These are phyloP conservation scores for Penicillium ucsense DNA, from an alignment of 495 filamentous ascomycete genomes.

Conservation along the genomic window DNA sequence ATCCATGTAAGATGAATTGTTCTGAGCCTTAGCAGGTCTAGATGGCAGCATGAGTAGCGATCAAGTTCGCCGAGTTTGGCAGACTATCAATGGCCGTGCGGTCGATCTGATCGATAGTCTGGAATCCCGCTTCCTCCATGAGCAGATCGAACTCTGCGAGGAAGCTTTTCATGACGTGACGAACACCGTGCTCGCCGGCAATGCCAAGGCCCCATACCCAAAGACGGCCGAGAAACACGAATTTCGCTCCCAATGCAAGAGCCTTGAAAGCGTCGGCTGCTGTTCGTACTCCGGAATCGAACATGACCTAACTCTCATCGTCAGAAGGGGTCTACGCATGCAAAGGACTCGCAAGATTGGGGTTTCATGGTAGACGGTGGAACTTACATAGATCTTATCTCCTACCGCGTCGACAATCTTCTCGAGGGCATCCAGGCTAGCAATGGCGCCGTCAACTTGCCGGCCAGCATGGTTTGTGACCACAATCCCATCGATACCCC, in stretches of 20 bases:
- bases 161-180: constrained; percentile 55
- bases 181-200: constrained; percentile 47
- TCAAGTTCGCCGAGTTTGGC: constrained; percentile 1
- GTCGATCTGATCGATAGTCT: constrained; percentile 6
- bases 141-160: constrained; percentile 59
- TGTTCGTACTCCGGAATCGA: constrained; percentile 50
- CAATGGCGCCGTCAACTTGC: constrained; percentile 53
- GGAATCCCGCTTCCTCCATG: constrained; percentile 54
- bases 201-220: constrained; percentile 55
- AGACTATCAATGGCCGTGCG: constrained; percentile 8
- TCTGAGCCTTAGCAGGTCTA: not conserved
- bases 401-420: constrained; percentile 46
- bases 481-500: constrained; percentile 55
- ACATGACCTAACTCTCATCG: constrained; percentile 33
- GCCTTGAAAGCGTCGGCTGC: constrained; percentile 54
- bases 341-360: no score
- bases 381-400: constrained; percentile 31
- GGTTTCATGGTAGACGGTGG: no score
- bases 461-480: constrained; percentile 50
- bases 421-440: constrained; percentile 50
- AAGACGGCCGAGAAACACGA: constrained; percentile 52
- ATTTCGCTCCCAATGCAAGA: constrained; percentile 52
- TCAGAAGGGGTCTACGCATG: not conserved
- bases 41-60: not conserved
- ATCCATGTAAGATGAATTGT: no score